Base-by-base conservation (phyloP, 108 stramenopile genomes). In the Skeletonema menzelii region DNA sequence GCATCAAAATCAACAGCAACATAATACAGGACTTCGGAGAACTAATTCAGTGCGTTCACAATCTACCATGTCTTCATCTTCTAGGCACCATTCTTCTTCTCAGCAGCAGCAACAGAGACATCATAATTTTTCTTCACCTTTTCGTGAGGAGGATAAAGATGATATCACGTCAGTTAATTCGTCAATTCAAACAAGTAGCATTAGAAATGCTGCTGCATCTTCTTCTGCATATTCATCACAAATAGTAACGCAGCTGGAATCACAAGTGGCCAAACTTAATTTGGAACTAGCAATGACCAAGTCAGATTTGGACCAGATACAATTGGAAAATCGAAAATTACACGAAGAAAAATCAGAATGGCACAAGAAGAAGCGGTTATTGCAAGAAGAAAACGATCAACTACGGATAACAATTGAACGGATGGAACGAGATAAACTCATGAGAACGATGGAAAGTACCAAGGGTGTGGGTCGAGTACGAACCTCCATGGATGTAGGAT, bases 251-350 rank as follows among this genome's bases (percentile, higher is more conserved):
- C 62, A 64, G 40, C 42, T 76, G 56, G 76, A 76, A 69, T 49
- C 67, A 30, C 69, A 63, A 56, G 69, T 76, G 8, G 59, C 76
- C 38, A 76, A 76, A 58, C 34, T 76, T 5, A 76, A 58, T 42
- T 56, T 76, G 32, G 76, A 76, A 61, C 42, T 76, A 38, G 76
- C 76, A 47, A 76, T 69, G 37, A 76, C 69, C 11, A 69, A 69
- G 42, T 28, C 76, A 24, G 64, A 56, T 27, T 40, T 76, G 37
- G 76, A 76, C 58, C 68, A 65, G 65, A 42, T 76, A 27, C 28
- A 40, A 20, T 62, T 76, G 22, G 76, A 69, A 53, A 42, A 69
- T 56, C 76, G 76, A n/a, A 61, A 56, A 15, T 27, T 76, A 2
- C 42, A 69, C 2, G 34, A 59, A 14, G 63, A 69, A n/a, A 76